Percentiles rank a stretch among this genome's conserved stretches.
Evolutionary conservation across 495 filamentous ascomycete genomes (phyloP).

Genomic region (Penicillium riverlandense): DNA sequence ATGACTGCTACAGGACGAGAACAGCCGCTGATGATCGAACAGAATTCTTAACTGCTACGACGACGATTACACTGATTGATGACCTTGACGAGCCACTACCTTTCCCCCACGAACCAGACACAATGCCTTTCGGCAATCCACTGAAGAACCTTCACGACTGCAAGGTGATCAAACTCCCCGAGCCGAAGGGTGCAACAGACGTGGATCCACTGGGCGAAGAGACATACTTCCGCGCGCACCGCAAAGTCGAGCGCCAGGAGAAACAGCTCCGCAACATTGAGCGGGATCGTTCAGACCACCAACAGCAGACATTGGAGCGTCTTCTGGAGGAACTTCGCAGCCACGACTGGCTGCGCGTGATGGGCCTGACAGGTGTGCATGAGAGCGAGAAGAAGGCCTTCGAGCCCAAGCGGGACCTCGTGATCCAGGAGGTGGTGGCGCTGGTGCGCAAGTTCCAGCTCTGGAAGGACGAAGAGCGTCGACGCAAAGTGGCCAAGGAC

Average conservation of each 20-base stretch:
- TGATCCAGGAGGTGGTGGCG: conserved; percentile 69
- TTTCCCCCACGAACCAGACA: conserved; percentile 9
- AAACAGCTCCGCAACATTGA: conserved; percentile 91
- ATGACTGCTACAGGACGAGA: neutral
- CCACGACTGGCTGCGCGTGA: conserved; percentile 87
- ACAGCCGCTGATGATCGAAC: conserved; percentile 1
- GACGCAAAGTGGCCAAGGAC: conserved; percentile 62
- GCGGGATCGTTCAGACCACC: conserved; percentile 84
- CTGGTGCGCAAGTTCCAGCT: conserved; percentile 78
- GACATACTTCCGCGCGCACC: conserved; percentile 62
- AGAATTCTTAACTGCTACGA: conserved; percentile 40
- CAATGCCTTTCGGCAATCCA: conserved; percentile 33
- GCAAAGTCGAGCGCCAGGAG: conserved; percentile 77
- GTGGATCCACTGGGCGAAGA: conserved; percentile 64
- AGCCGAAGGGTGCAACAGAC: neutral
- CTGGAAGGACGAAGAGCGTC: conserved; percentile 89
- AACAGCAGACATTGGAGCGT: conserved; percentile 79
- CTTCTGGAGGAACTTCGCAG: conserved; percentile 80
- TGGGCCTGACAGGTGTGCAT: conserved; percentile 85
- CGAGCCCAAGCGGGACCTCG: conserved; percentile 76
- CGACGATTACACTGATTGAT: conserved; percentile 38
- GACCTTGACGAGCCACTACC: conserved; percentile 30
- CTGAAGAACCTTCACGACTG: conserved; percentile 31
- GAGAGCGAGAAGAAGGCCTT: conserved; percentile 77
- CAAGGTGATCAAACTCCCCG: conserved; percentile 21